phyloP scores from a whole-genome alignment of 345 rosid genomes.

The Pelargonium nanum region DNA sequence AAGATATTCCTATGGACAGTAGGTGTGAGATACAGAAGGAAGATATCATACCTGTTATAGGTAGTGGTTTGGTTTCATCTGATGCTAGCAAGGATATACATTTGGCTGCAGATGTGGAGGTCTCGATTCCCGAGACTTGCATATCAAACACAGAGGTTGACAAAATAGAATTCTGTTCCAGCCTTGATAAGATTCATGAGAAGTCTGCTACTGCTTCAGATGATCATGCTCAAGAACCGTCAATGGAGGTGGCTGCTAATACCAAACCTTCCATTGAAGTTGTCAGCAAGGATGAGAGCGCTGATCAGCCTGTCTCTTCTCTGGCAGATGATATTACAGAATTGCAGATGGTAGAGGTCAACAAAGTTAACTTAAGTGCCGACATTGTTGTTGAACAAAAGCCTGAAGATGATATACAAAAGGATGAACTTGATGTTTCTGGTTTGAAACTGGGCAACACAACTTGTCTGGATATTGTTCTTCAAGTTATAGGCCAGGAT shows the following conservation, averaged over 20 bases:
- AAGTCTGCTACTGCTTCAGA: conserved; percentile 5
- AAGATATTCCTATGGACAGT: conserved; percentile 1
- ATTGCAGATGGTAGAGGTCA: neutral
- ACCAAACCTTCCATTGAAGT: conserved; percentile 3
- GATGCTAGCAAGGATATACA: conserved; percentile 6
- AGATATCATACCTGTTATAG: neutral
- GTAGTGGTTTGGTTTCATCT: conserved; percentile 12
- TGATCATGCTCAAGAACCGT: conserved; percentile 1
- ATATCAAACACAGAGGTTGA: conserved; percentile 9
- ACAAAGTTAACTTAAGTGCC: neutral
- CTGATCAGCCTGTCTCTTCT: neutral
- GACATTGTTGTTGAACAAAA: neutral
- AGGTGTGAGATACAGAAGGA: conserved; percentile 5
- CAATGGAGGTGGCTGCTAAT: neutral
- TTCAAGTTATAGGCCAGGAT: conserved; percentile 8
- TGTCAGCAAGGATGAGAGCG: neutral
- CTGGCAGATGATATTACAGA: neutral
- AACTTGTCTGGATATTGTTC: conserved; percentile 3
- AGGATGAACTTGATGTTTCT: neutral
- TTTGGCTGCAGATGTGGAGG: conserved; percentile 9
- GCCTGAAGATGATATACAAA: neutral
- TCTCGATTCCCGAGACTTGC: neutral
- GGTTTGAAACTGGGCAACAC: conserved; percentile 3
- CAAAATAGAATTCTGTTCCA: conserved; percentile 13
- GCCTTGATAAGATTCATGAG: neutral